These are phyloP conservation scores for Hypoxylon fuscum DNA, from an alignment of 495 filamentous ascomycete genomes.

Conservation along the genomic window DNA sequence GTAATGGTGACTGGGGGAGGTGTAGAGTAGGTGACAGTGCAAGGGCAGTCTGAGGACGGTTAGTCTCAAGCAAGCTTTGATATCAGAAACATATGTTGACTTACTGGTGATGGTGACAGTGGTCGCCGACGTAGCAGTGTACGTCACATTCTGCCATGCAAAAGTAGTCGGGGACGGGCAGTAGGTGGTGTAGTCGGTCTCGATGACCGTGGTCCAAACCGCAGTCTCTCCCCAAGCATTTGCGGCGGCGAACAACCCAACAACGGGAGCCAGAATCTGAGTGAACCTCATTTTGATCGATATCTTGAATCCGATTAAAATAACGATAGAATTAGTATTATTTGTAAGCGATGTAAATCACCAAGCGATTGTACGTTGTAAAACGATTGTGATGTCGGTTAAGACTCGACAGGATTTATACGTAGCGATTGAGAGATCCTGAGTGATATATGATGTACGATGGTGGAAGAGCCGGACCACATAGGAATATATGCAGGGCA, in stretches of 20 bases:
- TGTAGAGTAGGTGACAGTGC: conserved; percentile 47
- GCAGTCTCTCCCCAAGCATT: conserved; percentile 39
- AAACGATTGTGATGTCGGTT: conserved; percentile 43
- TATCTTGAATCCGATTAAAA: conserved; percentile 23
- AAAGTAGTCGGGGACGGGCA: conserved; percentile 48
- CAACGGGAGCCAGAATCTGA: conserved; percentile 47
- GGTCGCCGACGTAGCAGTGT: conserved; percentile 45
- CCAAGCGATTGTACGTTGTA: conserved; percentile 35
- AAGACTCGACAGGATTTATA: conserved; percentile 32
- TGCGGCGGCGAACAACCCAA: conserved; percentile 46
- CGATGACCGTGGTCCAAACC: conserved; percentile 44
- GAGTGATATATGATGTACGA: conserved; percentile 36
- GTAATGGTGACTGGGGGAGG: conserved; percentile 30
- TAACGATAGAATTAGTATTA: conserved; percentile 31
- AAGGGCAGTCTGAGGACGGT: conserved; percentile 47
- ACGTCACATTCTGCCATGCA: conserved; percentile 41
- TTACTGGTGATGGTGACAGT: conserved; percentile 52
- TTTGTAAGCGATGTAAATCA: conserved; percentile 15
- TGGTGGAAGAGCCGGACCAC: conserved; percentile 18
- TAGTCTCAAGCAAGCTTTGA: conserved; percentile 1
- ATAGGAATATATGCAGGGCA: conserved; percentile 25
- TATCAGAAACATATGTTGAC: conserved; percentile 7
- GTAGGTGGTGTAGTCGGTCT: conserved; percentile 48
- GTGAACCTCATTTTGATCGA: conserved; percentile 49
- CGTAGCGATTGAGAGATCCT: conserved; percentile 41